Evolutionary conservation across 768 basidiomycete genomes (phyloP), one percentile per base, ranked within the genome.

Genomic region (Lyophyllum shimeji): DNA sequence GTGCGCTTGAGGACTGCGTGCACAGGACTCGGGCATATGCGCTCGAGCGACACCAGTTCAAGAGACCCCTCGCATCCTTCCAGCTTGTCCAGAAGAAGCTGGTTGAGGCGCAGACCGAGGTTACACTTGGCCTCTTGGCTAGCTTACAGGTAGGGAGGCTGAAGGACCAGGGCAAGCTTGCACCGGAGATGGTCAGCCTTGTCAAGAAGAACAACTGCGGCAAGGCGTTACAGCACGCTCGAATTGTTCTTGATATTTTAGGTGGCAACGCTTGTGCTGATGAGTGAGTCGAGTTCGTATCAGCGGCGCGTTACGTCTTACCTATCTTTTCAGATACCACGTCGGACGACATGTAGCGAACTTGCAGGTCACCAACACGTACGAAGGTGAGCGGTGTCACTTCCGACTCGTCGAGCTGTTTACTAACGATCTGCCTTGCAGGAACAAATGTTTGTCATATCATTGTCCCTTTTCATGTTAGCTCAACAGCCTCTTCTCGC

Each of bases 51-150:
- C 82, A 87, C 46, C 96, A 98, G 71, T 98, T 98, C 76, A 79
- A 84, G 21, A 85, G 89, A 34, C 94, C 95, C 0, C 77, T 98
- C 2, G 95, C 93, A 1, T 89, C 90, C 5, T 98, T 96, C 84
- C 96, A 98, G 71, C 86, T 98, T n/a, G 81, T 98, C 17, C 95
- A 98, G 70, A 96, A 96, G 83, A 98, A 98, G 72, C 81, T 98
- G 15, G 94, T 89, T 2, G 95, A 98, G 61, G 95, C 96, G 12
- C 89, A 94, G 60, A 91, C 87, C 1, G 93, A 97, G 65, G 82
- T 86, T 8, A 83, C 88, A 1, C 76, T 95, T 12, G 93, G 95
- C 6, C 74, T 93, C 23, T 79, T 84, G 42, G 87, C 89, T 6
- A 87, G 85, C 60, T 70, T 90, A 27, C 90, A 90, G 67, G 88